Conservation (phyloP, 345 rosid genomes). For the Viola odorata region DNA sequence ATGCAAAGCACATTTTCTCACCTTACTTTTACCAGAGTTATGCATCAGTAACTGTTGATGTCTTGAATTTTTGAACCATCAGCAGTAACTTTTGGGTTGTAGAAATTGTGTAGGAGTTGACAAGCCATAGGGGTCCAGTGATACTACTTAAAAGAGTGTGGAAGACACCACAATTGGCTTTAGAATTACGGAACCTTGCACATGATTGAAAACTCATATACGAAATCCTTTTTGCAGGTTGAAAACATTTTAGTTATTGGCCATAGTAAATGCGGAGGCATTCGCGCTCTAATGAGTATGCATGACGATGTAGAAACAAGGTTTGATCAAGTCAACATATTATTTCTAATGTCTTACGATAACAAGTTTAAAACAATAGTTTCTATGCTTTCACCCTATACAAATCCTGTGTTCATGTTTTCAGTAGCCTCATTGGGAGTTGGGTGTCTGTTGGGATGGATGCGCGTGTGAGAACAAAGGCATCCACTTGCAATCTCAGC, state of each 20-base stretch:
- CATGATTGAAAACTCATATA: too few species aligned
- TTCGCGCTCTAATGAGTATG: conserved; percentile 92
- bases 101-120: too few species aligned
- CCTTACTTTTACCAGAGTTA: too few species aligned
- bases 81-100: too few species aligned
- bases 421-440: conserved; percentile 72
- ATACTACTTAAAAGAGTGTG: too few species aligned
- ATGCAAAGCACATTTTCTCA: too few species aligned
- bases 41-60: too few species aligned
- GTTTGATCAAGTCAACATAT: conserved; percentile 22
- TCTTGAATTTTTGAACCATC: too few species aligned
- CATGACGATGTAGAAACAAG: conserved; percentile 65
- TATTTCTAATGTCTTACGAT: neutral
- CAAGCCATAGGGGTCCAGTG: too few species aligned
- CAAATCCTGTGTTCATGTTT: neutral
- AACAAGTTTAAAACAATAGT: neutral
- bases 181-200: too few species aligned
- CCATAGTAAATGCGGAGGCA: conserved; percentile 96
- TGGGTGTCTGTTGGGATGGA: conserved; percentile 85
- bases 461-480: conserved; percentile 62
- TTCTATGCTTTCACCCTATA: neutral
- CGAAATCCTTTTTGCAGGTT: conserved; percentile 47
- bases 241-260: conserved; percentile 83
- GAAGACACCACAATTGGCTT: too few species aligned
- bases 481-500: conserved; percentile 51